These are phyloP conservation scores for Capsicum rhomboideum DNA, from an alignment of 257 asterid genomes.

Conservation along the genomic window DNA sequence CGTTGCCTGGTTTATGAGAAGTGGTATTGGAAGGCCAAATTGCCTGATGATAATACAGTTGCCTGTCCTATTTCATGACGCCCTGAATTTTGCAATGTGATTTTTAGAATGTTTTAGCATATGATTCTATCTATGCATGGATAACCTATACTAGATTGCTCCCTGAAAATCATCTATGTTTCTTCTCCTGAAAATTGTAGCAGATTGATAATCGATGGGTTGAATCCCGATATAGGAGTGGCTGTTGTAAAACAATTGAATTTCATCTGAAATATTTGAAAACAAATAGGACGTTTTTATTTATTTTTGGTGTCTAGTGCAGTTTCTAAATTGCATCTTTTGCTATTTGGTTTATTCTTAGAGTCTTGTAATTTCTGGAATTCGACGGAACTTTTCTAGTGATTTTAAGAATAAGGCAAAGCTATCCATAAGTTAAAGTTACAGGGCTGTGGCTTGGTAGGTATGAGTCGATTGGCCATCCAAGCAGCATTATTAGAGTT, in stretches of 20 bases:
- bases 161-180: background rate
- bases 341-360: no score
- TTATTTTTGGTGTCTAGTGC: no score
- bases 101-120: background rate
- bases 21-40: background rate
- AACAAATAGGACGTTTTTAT: background rate
- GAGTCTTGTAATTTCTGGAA: no score
- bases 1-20: conserved; percentile 75
- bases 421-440: no score
- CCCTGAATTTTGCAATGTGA: background rate
- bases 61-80: background rate
- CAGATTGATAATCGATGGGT: background rate
- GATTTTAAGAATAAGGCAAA: no score
- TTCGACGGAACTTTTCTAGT: no score
- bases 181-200: background rate
- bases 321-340: no score
- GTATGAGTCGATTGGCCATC: no score
- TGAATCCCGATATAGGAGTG: no score
- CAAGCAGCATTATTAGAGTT: no score
- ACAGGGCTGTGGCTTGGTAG: no score
- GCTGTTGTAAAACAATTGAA: background rate
- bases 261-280: background rate
- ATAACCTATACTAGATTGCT: background rate
- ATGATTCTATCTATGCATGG: background rate
- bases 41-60: background rate